A percentile compares a stretch with the other conserved stretches of the same genome.
Evolutionary conservation across 2,329 filamentous ascomycete genomes (phyloP).

Genomic region (Ophiocordyceps camponoti-rufipedis): DNA sequence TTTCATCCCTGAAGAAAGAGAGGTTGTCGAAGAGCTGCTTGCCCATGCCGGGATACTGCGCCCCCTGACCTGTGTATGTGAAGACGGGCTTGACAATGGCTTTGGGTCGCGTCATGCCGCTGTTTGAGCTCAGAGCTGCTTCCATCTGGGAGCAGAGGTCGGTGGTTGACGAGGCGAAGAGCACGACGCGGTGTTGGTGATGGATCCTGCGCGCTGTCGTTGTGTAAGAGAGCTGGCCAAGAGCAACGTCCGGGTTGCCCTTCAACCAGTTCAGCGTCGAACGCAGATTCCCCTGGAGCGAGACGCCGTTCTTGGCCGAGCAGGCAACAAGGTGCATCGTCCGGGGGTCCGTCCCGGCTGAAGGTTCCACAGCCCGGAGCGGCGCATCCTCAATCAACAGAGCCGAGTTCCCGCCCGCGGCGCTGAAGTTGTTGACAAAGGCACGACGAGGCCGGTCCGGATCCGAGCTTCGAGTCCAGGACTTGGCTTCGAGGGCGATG

Average conservation of each 20-base stretch:
- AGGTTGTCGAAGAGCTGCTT: conserved; percentile 12
- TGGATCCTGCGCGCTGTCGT: conserved; percentile 24
- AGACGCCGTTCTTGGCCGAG: conserved; percentile 4
- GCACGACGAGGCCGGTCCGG: conserved; percentile 22
- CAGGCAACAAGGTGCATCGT: conserved; percentile 10
- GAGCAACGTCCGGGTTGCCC: conserved; percentile 15
- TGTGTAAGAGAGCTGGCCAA: conserved; percentile 32
- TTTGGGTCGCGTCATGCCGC: conserved; percentile 1
- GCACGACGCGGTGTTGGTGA: conserved; percentile 1
- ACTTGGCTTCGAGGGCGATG: conserved; percentile 35
- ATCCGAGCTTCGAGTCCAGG: conserved; percentile 25
- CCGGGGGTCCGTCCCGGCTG: conserved; percentile 17
- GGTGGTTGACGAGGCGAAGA: not conserved
- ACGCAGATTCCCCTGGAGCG: conserved; percentile 8
- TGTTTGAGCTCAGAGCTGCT: not conserved
- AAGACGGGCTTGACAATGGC: conserved; percentile 11
- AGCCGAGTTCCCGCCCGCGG: conserved; percentile 54
- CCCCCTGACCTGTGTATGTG: conserved; percentile 23
- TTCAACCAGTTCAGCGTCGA: conserved; percentile 22
- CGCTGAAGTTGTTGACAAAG: conserved; percentile 52
- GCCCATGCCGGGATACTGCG: conserved; percentile 10
- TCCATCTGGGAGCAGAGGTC: not conserved
- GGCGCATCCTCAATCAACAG: conserved; percentile 46
- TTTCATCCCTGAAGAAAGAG: conserved; percentile 11
- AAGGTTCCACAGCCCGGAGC: not conserved